Base-by-base conservation (phyloP, 2,329 filamentous ascomycete genomes). In the Ascosphaera apis region DNA sequence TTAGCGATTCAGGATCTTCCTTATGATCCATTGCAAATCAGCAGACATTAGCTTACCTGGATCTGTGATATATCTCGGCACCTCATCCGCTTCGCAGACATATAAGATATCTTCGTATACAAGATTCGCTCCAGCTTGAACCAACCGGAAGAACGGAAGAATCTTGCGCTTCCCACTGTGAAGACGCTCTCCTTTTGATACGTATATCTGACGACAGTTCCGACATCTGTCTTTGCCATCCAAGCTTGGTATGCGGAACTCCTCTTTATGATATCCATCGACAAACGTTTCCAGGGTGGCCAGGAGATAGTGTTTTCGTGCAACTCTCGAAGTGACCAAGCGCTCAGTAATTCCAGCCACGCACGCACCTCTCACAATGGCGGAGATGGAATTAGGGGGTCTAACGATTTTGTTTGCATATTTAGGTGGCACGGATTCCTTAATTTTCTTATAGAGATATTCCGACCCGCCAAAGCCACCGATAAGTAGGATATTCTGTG, bases 41-140 rank as follows among this genome's bases (percentile, higher is more conserved):
- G 19, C 8, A 13, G 31, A 15, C 13, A 17, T 5, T 6, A 42
- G 79, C 84, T 75, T 75, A 92, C 88, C 81, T 47, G 88, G 86
- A 70, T 98, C 88, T 57, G 95, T 98, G 46, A 86, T 95, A 55
- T 98, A 98, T 56, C 95, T 88, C 1, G 88, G 88, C 57, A 86
- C 95, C 36, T 92, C 81, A 54, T 98, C 88, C 44, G 95, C 88
- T 52, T 98, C 88, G 51, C 88, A 98, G 35, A 86, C 88, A 55
- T 93, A 95, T 39, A 95, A 59, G 37, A 95, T 86, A 60, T 98
- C 88, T 63, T 98, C 88, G 55, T 98, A 98, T 88, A 98, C 95
- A 47, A 98, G 72, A 1, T 86, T 95, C 23, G 88, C 88, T 35
- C 88, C 88, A 1, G 88, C 88, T 4, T 88, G 88, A 37, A 98